phyloP scores from a whole-genome alignment of 2,329 filamentous ascomycete genomes.

The Alternaria dauci region DNA sequence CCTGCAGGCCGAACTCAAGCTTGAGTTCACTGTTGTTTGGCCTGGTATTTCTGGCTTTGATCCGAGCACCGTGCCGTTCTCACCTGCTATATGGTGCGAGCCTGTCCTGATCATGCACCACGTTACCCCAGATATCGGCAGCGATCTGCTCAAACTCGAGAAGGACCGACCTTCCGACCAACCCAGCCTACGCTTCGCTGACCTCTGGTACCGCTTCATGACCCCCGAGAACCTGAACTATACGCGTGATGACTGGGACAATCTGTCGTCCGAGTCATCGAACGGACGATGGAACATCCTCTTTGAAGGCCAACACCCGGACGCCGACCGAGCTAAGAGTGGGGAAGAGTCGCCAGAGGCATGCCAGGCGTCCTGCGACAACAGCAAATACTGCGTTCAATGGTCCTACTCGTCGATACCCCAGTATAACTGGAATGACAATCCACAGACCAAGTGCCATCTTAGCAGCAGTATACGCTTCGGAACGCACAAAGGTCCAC shows the following conservation, averaged over 20 bases:
- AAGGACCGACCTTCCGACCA: slow-evolving; percentile 37
- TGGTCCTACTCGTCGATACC: slow-evolving; percentile 43
- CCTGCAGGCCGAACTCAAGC: slow-evolving; percentile 54
- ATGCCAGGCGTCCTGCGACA: slow-evolving; percentile 40
- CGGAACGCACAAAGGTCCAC: slow-evolving; percentile 26
- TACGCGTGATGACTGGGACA: slow-evolving; percentile 46
- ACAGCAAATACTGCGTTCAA: slow-evolving; percentile 42
- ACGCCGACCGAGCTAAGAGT: slow-evolving; percentile 23
- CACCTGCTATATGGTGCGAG: slow-evolving; percentile 56
- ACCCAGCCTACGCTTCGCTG: slow-evolving; percentile 36
- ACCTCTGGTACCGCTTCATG: slow-evolving; percentile 43
- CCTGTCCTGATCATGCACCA: slow-evolving; percentile 53
- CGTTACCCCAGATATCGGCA: slow-evolving; percentile 54
- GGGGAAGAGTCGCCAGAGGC: slow-evolving; percentile 41
- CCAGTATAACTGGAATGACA: slow-evolving; percentile 42
- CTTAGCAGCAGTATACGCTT: slow-evolving; percentile 44
- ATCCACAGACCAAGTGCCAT: slow-evolving; percentile 45
- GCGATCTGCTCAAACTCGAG: slow-evolving; percentile 58
- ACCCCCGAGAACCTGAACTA: slow-evolving; percentile 33
- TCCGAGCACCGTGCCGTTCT: slow-evolving; percentile 49
- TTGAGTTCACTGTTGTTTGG: slow-evolving; percentile 58
- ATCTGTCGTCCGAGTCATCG: slow-evolving; percentile 39
- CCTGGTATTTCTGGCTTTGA: slow-evolving; percentile 49
- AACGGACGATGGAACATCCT: slow-evolving; percentile 48
- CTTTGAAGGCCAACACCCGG: slow-evolving; percentile 30